Evolutionary conservation across 768 basidiomycete genomes (phyloP).

Genomic region (Gymnopilus junonius): DNA sequence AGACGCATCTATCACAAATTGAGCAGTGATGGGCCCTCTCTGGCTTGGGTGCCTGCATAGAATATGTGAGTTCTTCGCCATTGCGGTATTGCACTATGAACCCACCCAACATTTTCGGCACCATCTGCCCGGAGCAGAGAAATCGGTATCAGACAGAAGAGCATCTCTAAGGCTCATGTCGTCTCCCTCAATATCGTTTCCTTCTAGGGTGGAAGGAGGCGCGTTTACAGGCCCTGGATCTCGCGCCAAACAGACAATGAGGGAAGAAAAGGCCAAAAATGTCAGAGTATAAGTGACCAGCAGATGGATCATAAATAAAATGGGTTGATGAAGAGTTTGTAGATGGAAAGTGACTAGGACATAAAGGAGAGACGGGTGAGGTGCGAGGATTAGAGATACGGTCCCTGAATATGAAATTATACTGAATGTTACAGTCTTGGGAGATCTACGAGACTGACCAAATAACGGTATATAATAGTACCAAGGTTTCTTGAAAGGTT

Average conservation of each 20-base stretch:
- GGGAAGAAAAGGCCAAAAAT: conserved; percentile 71
- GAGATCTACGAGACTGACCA: conserved; percentile 33
- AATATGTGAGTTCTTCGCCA: not conserved
- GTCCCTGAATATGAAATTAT: conserved; percentile 30
- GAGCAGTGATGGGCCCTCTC: conserved; percentile 83
- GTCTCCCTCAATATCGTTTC: conserved; percentile 32
- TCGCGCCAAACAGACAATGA: conserved; percentile 71
- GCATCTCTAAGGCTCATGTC: conserved; percentile 63
- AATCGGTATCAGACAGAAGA: conserved; percentile 58
- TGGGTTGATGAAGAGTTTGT: conserved; percentile 49
- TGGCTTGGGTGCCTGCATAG: conserved; percentile 63
- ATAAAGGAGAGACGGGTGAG: conserved; percentile 75
- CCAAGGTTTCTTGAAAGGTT: conserved; percentile 49
- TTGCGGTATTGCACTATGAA: not conserved
- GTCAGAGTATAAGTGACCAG: conserved; percentile 64
- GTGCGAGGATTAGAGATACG: conserved; percentile 63
- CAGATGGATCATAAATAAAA: conserved; percentile 57
- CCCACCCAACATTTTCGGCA: conserved; percentile 77
- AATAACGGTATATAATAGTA: conserved; percentile 61
- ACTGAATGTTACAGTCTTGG: not conserved
- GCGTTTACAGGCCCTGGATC: conserved; percentile 71
- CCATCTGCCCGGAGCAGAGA: conserved; percentile 63
- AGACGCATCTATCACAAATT: conserved; percentile 74
- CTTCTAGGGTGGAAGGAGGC: conserved; percentile 20
- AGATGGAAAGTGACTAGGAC: conserved; percentile 73